phyloP scores from a whole-genome alignment of 2,329 filamentous ascomycete species.

The Fonsecaea pugnacius region DNA sequence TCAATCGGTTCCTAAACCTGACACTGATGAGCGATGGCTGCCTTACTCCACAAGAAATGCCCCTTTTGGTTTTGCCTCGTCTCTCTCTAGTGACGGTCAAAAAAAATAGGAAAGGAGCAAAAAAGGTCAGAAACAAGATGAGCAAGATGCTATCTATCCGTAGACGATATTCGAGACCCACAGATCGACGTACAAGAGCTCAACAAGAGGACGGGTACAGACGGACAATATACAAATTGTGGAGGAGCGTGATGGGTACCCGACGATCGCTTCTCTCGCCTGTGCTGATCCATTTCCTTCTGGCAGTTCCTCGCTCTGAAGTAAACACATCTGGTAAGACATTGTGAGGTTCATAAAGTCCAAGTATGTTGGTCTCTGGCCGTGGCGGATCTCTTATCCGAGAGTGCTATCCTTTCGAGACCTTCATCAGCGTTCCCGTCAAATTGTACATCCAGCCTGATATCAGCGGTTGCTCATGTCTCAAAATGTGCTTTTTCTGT shows the following conservation, averaged over 20 bases:
- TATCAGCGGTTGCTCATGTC: not conserved
- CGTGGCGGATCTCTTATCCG: not conserved
- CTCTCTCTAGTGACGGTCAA: not conserved
- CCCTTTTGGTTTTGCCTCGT: not conserved
- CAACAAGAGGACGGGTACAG: not conserved
- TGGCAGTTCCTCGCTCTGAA: not conserved
- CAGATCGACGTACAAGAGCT: not conserved
- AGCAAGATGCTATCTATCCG: not conserved
- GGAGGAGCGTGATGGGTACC: not conserved
- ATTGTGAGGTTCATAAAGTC: not conserved
- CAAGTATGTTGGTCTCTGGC: not conserved
- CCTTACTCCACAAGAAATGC: slow-evolving; percentile 13
- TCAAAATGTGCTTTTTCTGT: slow-evolving; percentile 5
- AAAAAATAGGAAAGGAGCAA: not conserved
- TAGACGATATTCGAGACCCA: not conserved
- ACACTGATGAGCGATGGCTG: not conserved
- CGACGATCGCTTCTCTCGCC: slow-evolving; percentile 8
- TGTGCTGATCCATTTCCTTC: slow-evolving; percentile 13
- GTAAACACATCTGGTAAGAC: not conserved
- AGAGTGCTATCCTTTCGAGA: not conserved
- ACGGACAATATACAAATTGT: not conserved
- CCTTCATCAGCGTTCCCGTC: not conserved
- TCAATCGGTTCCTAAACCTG: not conserved
- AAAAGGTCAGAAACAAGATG: not conserved
- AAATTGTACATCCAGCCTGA: not conserved